Conservation (phyloP, 1,139 yeast genomes). For the Insectozyma bohioensis region DNA sequence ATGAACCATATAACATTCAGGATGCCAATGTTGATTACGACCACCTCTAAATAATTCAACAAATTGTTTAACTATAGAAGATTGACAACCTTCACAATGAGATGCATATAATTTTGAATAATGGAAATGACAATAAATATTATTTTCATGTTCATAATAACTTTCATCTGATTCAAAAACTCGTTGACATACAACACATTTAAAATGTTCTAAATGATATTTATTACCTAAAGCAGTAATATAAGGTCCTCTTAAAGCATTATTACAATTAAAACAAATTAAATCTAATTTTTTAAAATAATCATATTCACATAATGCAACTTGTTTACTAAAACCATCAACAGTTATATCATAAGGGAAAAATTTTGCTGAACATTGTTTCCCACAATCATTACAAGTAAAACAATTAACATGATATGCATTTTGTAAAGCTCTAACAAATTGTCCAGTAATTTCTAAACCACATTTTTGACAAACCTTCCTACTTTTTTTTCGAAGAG, state of each 20-base stretch:
- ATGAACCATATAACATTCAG: conserved; percentile 97
- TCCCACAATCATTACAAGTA: conserved; percentile 78
- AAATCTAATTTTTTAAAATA: conserved; percentile 82
- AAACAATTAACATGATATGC: conserved; percentile 89
- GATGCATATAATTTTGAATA: conserved; percentile 83
- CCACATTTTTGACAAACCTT: conserved; percentile 64
- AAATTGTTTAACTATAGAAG: conserved; percentile 89
- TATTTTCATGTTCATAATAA: conserved; percentile 83
- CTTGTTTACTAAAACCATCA: conserved; percentile 32
- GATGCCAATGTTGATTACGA: conserved; percentile 97
- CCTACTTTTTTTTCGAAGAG: conserved; percentile 28
- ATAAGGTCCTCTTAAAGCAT: conserved; percentile 88
- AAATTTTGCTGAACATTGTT: conserved; percentile 70
- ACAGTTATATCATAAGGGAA: conserved; percentile 51
- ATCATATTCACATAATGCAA: conserved; percentile 90
- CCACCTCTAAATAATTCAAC: conserved; percentile 93
- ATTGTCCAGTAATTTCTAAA: conserved; percentile 70
- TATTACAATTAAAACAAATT: conserved; percentile 80
- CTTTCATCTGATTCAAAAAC: conserved; percentile 93
- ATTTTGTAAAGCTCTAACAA: conserved; percentile 78
- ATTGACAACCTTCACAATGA: conserved; percentile 90
- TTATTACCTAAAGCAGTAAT: conserved; percentile 91
- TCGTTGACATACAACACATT: conserved; percentile 82
- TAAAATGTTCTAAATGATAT: conserved; percentile 93
- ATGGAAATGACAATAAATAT: conserved; percentile 88